These are phyloP conservation scores for Paspalum vaginatum DNA, from an alignment of 176 grass and related monocot species.

Conservation along the genomic window DNA sequence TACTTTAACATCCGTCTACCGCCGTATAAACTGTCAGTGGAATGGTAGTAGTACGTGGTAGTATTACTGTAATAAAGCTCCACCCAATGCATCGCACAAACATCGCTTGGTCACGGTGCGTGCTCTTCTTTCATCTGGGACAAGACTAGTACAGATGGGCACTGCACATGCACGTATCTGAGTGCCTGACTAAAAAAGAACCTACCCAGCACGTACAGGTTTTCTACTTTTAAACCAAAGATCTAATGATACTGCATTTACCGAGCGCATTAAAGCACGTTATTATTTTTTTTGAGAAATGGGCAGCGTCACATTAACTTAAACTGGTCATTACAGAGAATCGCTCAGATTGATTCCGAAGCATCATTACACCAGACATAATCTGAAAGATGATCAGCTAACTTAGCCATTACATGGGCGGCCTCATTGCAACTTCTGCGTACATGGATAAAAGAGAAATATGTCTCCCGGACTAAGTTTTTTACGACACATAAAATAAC, in stretches of 20 bases:
- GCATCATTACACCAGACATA: too few species aligned
- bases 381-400: too few species aligned
- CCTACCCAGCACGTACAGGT: not conserved
- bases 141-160: not conserved
- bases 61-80: too few species aligned
- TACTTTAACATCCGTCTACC: not conserved
- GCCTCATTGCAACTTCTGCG: too few species aligned
- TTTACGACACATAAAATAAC: too few species aligned
- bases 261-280: not conserved
- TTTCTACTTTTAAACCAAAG: constrained; percentile 1
- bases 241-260: not conserved
- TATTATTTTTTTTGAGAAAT: too few species aligned
- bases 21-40: not conserved
- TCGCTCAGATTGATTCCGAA: too few species aligned
- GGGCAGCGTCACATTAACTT: too few species aligned
- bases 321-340: too few species aligned
- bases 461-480: too few species aligned
- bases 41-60: not conserved
- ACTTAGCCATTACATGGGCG: too few species aligned
- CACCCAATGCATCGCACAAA: not conserved
- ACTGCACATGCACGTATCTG: not conserved
- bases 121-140: not conserved
- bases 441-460: too few species aligned
- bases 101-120: not conserved
- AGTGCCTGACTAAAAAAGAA: not conserved